A percentile compares a stretch with the other conserved stretches of the same genome.
phyloP scores from a whole-genome alignment of 192 early-diverging fungal genomes.

The Podila minutissima region DNA sequence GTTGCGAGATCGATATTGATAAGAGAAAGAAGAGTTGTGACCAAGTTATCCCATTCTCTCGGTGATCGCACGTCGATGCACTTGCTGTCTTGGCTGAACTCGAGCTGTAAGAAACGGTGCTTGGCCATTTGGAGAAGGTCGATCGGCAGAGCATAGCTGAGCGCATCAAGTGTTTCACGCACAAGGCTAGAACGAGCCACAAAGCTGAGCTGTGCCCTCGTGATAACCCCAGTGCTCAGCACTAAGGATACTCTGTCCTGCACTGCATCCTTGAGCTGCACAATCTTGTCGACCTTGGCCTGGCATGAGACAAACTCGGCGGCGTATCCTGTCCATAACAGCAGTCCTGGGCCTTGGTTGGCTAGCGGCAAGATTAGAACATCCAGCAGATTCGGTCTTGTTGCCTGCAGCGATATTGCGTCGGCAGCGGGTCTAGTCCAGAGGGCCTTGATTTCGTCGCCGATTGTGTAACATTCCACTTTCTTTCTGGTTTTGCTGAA shows the following conservation, averaged over 20 bases:
- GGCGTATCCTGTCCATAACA: conserved; percentile 51
- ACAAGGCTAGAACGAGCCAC: conserved; percentile 47
- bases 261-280: conserved; percentile 50
- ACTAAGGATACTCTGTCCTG: conserved; percentile 50
- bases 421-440: conserved; percentile 48
- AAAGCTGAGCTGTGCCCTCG: conserved; percentile 47
- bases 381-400: conserved; percentile 42
- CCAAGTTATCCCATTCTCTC: conserved; percentile 55
- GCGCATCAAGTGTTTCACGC: conserved; percentile 43
- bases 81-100: conserved; percentile 18
- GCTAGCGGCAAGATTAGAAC: conserved; percentile 45
- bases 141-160: conserved; percentile 50
- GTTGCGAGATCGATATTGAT: not conserved
- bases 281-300: conserved; percentile 10
- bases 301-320: conserved; percentile 38
- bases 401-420: conserved; percentile 52
- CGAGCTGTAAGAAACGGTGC: conserved; percentile 41
- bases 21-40: conserved; percentile 37
- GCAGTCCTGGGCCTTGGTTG: conserved; percentile 23
- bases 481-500: conserved; percentile 26
- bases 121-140: conserved; percentile 35
- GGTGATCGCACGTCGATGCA: not conserved
- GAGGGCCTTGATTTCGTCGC: conserved; percentile 12
- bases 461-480: conserved; percentile 17
- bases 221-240: conserved; percentile 21